Evolutionary conservation across 176 grass and related monocot species (phyloP).

Genomic region (Microstegium vimineum): DNA sequence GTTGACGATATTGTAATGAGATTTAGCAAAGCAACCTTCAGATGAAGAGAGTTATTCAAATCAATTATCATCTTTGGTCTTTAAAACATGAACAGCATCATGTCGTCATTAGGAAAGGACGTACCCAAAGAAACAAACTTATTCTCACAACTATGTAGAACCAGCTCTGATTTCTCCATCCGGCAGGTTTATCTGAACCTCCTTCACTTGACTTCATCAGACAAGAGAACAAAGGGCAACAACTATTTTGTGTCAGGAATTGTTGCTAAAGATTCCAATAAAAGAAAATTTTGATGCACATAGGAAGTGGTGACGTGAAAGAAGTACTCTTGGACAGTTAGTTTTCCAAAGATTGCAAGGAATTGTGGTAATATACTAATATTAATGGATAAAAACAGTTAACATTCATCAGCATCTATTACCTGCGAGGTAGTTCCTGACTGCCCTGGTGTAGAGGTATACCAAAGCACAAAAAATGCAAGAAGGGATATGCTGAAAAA

Average conservation of each 20-base stretch:
- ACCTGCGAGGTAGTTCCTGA: constrained; percentile 38
- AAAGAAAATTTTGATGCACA: neutral
- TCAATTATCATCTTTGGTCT: neutral
- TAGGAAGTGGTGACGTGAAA: neutral
- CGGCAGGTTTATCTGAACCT: constrained; percentile 33
- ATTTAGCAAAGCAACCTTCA: constrained; percentile 96
- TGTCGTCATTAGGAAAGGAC: neutral
- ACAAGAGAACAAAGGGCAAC: neutral
- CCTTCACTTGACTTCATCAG: constrained; percentile 41
- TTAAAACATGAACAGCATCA: neutral
- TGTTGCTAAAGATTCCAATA: neutral
- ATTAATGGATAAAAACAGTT: neutral
- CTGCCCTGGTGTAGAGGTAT: constrained; percentile 51
- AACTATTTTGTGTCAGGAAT: neutral
- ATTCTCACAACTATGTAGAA: constrained; percentile 82
- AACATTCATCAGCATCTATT: neutral
- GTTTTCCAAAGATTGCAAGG: neutral
- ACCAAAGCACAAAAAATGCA: constrained; percentile 83
- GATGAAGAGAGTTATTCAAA: constrained; percentile 1
- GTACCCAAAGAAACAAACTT: constrained; percentile 89
- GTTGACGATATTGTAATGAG: constrained; percentile 93
- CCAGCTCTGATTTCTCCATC: constrained; percentile 68
- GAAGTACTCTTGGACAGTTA: neutral
- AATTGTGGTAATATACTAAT: neutral
- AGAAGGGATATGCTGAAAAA: constrained; percentile 93